Evolutionary conservation across 345 rosid genomes (phyloP).

Genomic region (Eucalyptus paniculata): DNA sequence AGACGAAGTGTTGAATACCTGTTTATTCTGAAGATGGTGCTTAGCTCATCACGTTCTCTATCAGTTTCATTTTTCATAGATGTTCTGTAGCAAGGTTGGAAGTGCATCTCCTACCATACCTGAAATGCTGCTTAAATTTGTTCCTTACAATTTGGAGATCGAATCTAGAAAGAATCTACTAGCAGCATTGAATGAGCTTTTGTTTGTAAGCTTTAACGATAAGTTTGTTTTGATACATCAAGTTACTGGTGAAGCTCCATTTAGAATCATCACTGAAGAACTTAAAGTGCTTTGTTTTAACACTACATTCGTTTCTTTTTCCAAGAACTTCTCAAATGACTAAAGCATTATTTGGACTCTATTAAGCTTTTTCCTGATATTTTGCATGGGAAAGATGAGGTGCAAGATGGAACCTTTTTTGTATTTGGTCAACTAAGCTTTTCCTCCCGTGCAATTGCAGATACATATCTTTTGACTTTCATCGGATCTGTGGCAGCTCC

Average conservation of each 20-base stretch:
- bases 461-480: conserved; percentile 80
- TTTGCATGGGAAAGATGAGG: background rate
- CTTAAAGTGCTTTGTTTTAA: background rate
- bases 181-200: background rate
- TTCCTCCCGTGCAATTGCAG: conserved; percentile 18
- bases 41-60: background rate
- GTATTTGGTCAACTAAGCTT: background rate
- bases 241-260: background rate
- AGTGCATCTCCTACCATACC: background rate
- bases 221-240: background rate
- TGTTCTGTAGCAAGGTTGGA: background rate
- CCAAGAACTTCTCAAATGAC: background rate
- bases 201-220: background rate
- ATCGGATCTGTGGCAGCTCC: conserved; percentile 71
- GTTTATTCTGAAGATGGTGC: background rate
- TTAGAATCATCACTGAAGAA: background rate
- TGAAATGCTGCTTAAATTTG: background rate
- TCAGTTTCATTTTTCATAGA: background rate
- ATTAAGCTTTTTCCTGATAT: background rate
- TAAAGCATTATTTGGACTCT: background rate
- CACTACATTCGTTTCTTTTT: background rate
- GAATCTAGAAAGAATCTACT: background rate
- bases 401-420: background rate
- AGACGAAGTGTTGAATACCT: background rate
- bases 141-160: background rate